Base-by-base conservation (phyloP, 2,329 filamentous ascomycete species). In the Verticillium isaacii region DNA sequence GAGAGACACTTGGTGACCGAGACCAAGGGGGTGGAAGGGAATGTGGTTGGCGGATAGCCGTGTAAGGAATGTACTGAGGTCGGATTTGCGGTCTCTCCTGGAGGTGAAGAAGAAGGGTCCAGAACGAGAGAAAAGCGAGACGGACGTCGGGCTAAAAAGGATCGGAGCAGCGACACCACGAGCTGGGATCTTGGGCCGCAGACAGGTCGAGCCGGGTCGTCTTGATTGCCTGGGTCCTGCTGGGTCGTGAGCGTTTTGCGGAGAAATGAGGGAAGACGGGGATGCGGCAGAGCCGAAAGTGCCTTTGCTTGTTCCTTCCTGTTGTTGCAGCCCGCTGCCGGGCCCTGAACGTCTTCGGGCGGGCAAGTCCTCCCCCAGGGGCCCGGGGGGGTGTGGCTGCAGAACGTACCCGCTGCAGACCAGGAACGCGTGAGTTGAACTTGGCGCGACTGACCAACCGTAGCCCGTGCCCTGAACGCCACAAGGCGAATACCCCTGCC, bases 1-100 rank as follows among this genome's bases (percentile, higher is more conserved):
- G 36, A 63, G 36, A 60, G 62, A 64, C 60, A 61, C 60, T 58
- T 64, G 58, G 59, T 56, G 59, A 61, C 63, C 61, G 57, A 61
- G 58, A 63, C 39, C 25, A 37, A 52, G 63, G 60, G 50, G 60
- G 59, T 34, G 55, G 60, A 61, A 63, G 56, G 56, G 52, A 59
- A 59, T 32, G 58, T 45, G 58, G 58, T 55, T 54, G 41, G 41
- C 39, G 50, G 17, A 23, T 50, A 23, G 45, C 45, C 45, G n/a
- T 8, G 45, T 50, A 59, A 59, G 58, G 58, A 59, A 55, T 59
- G 58, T 36, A 59, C 29, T 59, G 58, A 56, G 58, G 58, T 59
- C 58, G 58, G 58, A 59, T 52, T 23, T 52, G 32, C 50, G 57
- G 37, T 58, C 50, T 56, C 45, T 41, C 56, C 61, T 55, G 60